These are phyloP conservation scores for Spergularia marina DNA, from an alignment of 148 eudicot species.

Conservation along the genomic window DNA sequence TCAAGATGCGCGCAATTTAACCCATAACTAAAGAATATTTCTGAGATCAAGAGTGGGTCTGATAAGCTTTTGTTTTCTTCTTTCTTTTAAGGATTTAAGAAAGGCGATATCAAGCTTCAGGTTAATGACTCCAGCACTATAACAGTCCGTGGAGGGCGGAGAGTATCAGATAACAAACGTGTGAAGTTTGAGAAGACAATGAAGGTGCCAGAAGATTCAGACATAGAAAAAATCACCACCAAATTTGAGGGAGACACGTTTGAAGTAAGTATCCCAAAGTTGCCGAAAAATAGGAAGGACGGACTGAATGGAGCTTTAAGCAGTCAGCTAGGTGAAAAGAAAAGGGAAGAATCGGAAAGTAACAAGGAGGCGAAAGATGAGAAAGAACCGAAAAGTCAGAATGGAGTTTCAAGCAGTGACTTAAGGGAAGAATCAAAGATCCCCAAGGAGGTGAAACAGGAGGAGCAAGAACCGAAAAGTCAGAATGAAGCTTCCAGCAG, in stretches of 20 bases:
- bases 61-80: neutral
- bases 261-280: constrained; percentile 45
- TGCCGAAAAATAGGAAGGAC: constrained; percentile 10
- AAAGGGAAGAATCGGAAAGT: neutral
- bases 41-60: neutral
- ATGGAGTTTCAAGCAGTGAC: neutral
- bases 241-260: constrained; percentile 46
- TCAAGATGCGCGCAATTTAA: too few species aligned
- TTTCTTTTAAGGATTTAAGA: constrained; percentile 46
- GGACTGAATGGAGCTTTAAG: constrained; percentile 3
- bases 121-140: constrained; percentile 34
- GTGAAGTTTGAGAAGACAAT: constrained; percentile 38
- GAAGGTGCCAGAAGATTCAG: constrained; percentile 44
- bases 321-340: neutral
- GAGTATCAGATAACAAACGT: constrained; percentile 28
- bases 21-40: neutral
- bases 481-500: neutral
- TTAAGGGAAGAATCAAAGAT: neutral
- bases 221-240: constrained; percentile 33
- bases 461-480: neutral
- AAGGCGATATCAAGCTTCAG: constrained; percentile 41
- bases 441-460: neutral
- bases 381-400: neutral
- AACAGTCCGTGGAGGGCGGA: constrained; percentile 44
- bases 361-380: neutral